Base-by-base conservation (phyloP, 2,329 filamentous ascomycete species). In the Penicillium sp. region DNA sequence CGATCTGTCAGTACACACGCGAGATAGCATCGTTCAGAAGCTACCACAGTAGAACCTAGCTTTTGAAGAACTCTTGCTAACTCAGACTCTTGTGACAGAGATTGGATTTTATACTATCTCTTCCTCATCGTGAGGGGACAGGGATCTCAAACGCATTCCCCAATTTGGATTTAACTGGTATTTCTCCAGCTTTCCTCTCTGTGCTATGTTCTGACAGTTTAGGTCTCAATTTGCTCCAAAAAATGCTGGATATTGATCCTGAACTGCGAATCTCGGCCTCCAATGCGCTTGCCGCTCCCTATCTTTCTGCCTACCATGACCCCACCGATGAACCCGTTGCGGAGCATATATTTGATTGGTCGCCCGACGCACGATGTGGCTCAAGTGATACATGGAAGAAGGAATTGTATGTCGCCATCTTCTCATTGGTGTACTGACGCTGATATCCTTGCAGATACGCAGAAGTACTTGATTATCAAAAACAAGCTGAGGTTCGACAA, bases 381-480 rank as follows among this genome's bases (percentile, higher is more conserved):
- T 92, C 93, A 0, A 91, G 96, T 43, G 94, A 99, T 70, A 96
- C 92, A n/a, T 97, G 93, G 94, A 97, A 97, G 81, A 96, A 97
- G 73, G 97, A 97, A 93, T 97, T 97, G 93, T 96, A 82, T 72
- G 88, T 74, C 34, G 1, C 9, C 34, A 16, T 27, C 4, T 13
- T 7, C 11, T 21, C n/a, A 11, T 38, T 34, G 32, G 32, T 16
- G 6, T 8, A 31, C 16, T n/a, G 3, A 39, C 7, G 24, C 36
- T 48, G 9, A 48, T 27, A 10, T 1, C n/a, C 13, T 39, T 1
- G 11, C 36, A 48, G 46, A 24, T 48, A 48, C 22, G 36, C 22
- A 7, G 46, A 48, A 36, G 22, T 48, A 18, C n/a, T 40, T 5
- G 46, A 40, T 29, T 48, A 40, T 11, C 46, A 42, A 21, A 48